Evolutionary conservation across 2,329 filamentous ascomycete species (phyloP).

Genomic region (Ophiostoma ips): DNA sequence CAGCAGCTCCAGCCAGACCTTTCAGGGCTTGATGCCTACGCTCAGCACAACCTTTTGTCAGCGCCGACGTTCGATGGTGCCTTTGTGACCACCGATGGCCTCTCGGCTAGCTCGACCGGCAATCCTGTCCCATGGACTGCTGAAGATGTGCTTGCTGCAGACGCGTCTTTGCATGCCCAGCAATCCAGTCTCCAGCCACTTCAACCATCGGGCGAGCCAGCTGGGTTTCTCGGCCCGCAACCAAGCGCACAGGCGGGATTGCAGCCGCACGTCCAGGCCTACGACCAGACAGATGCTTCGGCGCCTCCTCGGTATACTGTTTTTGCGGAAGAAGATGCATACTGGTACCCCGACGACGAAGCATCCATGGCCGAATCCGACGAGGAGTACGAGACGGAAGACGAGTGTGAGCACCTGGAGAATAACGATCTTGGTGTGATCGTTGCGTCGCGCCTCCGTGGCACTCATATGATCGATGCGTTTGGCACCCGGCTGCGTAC

Average conservation of each 20-base stretch:
- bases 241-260: neutral
- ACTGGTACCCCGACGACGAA: constrained; percentile 44
- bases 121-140: neutral
- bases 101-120: neutral
- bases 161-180: neutral
- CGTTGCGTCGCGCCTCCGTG: constrained; percentile 22
- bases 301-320: neutral
- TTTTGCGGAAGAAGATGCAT: constrained; percentile 22
- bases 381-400: constrained; percentile 35
- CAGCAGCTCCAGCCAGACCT: neutral
- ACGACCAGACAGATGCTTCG: neutral
- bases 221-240: neutral
- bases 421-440: constrained; percentile 28
- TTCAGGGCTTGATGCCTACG: neutral
- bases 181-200: neutral
- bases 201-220: neutral
- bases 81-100: neutral
- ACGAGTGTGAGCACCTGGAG: constrained; percentile 25
- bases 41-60: neutral
- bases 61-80: neutral
- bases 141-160: neutral
- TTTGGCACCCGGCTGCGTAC: constrained; percentile 33
- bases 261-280: neutral
- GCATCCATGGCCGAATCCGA: constrained; percentile 43
- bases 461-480: constrained; percentile 23